phyloP scores from a whole-genome alignment of 2,329 filamentous ascomycete species.

The Chaetoscypha palmicola region DNA sequence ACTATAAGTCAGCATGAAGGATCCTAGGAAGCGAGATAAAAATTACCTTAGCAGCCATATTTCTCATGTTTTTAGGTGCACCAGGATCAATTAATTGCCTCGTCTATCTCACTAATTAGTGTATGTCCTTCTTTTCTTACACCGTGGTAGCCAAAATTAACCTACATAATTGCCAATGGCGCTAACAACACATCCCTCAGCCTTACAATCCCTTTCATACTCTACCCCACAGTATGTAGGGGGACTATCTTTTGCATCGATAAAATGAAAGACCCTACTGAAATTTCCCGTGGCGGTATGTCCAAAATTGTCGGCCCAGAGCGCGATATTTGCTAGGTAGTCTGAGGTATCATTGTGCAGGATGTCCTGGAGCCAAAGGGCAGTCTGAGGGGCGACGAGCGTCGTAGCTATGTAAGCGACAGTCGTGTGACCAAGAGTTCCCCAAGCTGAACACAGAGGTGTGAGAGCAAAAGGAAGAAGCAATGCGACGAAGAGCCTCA shows the following conservation, averaged over 20 bases:
- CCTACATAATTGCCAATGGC: conserved; percentile 30
- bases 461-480: conserved; percentile 7
- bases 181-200: conserved; percentile 53
- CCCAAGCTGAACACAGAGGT: conserved; percentile 20
- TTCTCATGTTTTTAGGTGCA: conserved; percentile 40
- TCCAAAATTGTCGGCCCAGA: conserved; percentile 57
- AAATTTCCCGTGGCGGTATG: conserved; percentile 58
- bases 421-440: conserved; percentile 55
- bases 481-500: conserved; percentile 9
- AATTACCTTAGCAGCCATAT: conserved; percentile 56
- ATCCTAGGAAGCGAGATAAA: background rate
- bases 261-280: conserved; percentile 59
- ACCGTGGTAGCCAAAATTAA: too few species aligned
- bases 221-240: conserved; percentile 51
- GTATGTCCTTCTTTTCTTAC: too few species aligned
- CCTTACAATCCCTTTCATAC: conserved; percentile 54
- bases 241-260: conserved; percentile 59
- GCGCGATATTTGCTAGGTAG: conserved; percentile 56
- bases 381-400: conserved; percentile 51
- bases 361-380: conserved; percentile 49
- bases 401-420: conserved; percentile 56
- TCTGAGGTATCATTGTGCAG: conserved; percentile 47
- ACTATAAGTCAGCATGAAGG: conserved; percentile 9
- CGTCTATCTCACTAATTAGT: conserved; percentile 25
- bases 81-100: conserved; percentile 19